A percentile compares a stretch with the other conserved stretches of the same genome.
These are phyloP conservation scores for Dendrocalamus latiflorus DNA, from an alignment of 202 grass and related monocot genomes.

Conservation along the genomic window DNA sequence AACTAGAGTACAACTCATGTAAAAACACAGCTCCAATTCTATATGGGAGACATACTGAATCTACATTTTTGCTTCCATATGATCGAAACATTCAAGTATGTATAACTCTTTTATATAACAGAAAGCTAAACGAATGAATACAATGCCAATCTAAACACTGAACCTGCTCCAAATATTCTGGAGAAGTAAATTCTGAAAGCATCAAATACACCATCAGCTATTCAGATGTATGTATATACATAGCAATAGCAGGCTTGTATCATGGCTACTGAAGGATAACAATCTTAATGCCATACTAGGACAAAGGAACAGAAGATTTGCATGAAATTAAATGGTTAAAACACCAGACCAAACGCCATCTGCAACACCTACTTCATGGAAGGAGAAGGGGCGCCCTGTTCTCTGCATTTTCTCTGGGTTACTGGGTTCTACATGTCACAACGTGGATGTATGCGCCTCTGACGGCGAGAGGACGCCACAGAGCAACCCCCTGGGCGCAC, in stretches of 20 bases:
- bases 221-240: neutral
- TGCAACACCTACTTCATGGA: slow-evolving; percentile 23
- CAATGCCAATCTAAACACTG: slow-evolving; percentile 20
- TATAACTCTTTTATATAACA: neutral
- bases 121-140: slow-evolving; percentile 6
- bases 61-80: neutral
- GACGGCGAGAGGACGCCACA: slow-evolving; percentile 16
- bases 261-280: slow-evolving; percentile 38
- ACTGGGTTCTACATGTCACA: slow-evolving; percentile 31
- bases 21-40: slow-evolving; percentile 25
- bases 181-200: slow-evolving; percentile 35
- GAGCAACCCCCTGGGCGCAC: slow-evolving; percentile 11
- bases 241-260: slow-evolving; percentile 1
- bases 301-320: neutral
- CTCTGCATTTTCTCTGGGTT: neutral
- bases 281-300: neutral
- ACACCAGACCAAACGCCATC: slow-evolving; percentile 31
- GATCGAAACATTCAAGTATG: neutral
- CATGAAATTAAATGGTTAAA: slow-evolving; percentile 15
- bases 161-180: slow-evolving; percentile 26
- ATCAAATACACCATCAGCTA: slow-evolving; percentile 9
- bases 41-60: neutral
- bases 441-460: slow-evolving; percentile 18
- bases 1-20: neutral
- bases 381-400: neutral